Percentiles rank a stretch among this genome's conserved stretches.
Evolutionary conservation across 352 stramenopile species (phyloP).

Genomic region (Phytophthora melonis): DNA sequence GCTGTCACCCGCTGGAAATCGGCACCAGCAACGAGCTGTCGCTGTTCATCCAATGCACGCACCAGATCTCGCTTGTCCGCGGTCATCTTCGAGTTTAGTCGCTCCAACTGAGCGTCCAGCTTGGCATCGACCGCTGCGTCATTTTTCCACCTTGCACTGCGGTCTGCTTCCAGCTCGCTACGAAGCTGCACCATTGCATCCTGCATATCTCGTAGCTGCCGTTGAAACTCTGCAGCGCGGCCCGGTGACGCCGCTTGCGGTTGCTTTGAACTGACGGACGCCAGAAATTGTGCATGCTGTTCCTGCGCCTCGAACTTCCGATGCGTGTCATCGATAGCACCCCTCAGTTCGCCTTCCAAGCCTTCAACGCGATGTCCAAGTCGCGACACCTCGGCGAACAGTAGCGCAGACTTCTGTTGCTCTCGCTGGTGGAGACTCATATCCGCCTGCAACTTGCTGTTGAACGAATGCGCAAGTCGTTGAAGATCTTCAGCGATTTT

Average conservation of each 20-base stretch:
- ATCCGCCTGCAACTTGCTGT: constrained; percentile 68
- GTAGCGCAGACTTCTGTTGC: constrained; percentile 71
- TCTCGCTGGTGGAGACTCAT: constrained; percentile 60
- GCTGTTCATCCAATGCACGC: constrained; percentile 61
- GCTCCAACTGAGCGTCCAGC: constrained; percentile 54
- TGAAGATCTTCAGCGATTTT: constrained; percentile 65
- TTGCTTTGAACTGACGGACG: constrained; percentile 40
- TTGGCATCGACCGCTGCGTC: constrained; percentile 54
- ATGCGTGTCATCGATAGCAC: constrained; percentile 43
- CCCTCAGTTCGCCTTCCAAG: constrained; percentile 42
- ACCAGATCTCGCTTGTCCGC: constrained; percentile 65
- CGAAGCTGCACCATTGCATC: constrained; percentile 55
- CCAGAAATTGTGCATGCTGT: constrained; percentile 45
- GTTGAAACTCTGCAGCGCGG: constrained; percentile 32
- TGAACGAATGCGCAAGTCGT: constrained; percentile 59
- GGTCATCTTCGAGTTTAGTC: constrained; percentile 50
- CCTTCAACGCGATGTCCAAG: constrained; percentile 60
- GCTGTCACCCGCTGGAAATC: constrained; percentile 63
- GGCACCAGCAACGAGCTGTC: constrained; percentile 47
- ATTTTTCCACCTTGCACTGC: constrained; percentile 60
- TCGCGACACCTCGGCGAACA: constrained; percentile 73
- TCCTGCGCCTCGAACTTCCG: constrained; percentile 57
- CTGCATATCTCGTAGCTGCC: constrained; percentile 49
- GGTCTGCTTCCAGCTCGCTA: constrained; percentile 63
- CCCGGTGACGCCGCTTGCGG: constrained; percentile 38